phyloP scores from a whole-genome alignment of 257 asterid genomes.

The Linderniella brevidens region DNA sequence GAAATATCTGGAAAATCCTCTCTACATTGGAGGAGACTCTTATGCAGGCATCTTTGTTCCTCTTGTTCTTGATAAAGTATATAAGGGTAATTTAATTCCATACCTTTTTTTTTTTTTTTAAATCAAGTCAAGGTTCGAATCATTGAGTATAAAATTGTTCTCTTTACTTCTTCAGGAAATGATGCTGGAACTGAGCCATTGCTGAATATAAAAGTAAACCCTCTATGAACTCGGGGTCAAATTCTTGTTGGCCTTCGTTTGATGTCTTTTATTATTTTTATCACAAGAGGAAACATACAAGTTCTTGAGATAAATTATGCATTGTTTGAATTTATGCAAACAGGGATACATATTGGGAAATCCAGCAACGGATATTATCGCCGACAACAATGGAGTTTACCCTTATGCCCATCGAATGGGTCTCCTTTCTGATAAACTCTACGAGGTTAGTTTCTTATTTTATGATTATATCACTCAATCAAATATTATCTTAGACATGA shows the following conservation, averaged over 20 bases:
- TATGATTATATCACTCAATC: background rate
- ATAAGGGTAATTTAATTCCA: conserved; percentile 14
- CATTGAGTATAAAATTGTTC: background rate
- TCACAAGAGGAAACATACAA: background rate
- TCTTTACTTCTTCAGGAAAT: background rate
- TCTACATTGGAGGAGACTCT: conserved; percentile 40
- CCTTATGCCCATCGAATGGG: conserved; percentile 38
- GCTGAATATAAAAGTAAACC: background rate
- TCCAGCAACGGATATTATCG: background rate
- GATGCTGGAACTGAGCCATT: background rate
- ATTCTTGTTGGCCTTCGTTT: no score
- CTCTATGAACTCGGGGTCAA: conserved; percentile 1
- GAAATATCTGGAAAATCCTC: conserved; percentile 16
- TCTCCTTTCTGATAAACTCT: conserved; percentile 28
- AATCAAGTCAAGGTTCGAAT: background rate
- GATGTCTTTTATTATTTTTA: background rate
- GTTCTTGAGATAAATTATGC: background rate
- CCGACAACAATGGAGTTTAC: conserved; percentile 16
- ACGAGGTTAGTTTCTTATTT: conserved; percentile 14
- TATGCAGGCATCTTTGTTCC: conserved; percentile 34
- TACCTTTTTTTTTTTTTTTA: background rate
- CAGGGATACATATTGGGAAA: conserved; percentile 38
- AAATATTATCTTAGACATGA: background rate
- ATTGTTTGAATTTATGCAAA: background rate
- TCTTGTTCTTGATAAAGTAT: conserved; percentile 24